These are phyloP conservation scores for Volvox carteri DNA, from an alignment of 163 green algal species.

Conservation along the genomic window DNA sequence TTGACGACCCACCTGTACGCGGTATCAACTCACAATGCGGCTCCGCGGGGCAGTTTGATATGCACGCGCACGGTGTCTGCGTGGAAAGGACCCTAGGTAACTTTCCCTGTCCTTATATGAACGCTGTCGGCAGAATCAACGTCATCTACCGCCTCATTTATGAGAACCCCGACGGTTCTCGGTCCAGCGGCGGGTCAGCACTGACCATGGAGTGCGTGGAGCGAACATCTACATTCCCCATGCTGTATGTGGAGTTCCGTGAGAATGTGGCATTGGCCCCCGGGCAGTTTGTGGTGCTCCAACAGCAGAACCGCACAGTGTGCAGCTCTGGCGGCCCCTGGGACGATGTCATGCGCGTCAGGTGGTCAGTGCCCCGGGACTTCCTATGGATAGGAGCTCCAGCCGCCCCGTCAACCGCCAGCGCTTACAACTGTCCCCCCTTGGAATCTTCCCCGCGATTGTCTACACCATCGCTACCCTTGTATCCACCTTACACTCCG, in stretches of 20 bases:
- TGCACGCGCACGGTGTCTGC: not conserved
- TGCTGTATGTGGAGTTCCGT: not conserved
- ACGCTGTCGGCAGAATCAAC: not conserved
- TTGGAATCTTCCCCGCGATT: no score
- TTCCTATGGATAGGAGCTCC: no score
- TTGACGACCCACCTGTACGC: not conserved
- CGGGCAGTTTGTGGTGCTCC: not conserved
- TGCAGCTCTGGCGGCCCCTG: not conserved
- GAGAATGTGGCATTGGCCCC: not conserved
- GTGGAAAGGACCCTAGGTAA: not conserved
- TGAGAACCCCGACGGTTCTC: not conserved
- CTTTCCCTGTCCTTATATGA: not conserved
- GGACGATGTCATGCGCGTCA: no score
- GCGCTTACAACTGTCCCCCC: no score
- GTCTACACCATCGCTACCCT: no score
- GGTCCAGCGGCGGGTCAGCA: not conserved
- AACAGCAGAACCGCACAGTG: not conserved
- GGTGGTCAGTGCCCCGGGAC: no score
- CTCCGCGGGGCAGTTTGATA: not conserved
- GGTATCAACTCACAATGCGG: not conserved
- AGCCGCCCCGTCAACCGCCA: no score
- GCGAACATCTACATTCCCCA: not conserved
- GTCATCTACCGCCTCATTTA: not conserved
- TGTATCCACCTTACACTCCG: no score
- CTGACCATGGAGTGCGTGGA: not conserved